phyloP scores from a whole-genome alignment of 2,329 filamentous ascomycete species.

The Pseudomassariella vexata region DNA sequence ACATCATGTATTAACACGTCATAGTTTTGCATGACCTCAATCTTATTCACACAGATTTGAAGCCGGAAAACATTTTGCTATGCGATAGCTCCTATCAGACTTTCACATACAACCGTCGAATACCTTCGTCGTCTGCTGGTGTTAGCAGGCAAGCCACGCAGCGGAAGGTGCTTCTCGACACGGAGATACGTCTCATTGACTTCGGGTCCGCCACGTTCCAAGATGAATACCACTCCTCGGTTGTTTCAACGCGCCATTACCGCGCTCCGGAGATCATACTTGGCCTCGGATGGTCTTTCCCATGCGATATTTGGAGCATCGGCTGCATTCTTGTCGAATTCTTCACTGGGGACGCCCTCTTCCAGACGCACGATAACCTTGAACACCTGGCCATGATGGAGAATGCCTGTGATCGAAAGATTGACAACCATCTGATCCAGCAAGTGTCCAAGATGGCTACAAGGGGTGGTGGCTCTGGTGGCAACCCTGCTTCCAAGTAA shows the following conservation, averaged over 20 bases:
- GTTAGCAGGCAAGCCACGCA: slow-evolving; percentile 57
- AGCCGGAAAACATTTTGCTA: slow-evolving; percentile 65
- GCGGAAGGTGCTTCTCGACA: slow-evolving; percentile 59
- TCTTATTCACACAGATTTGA: slow-evolving; percentile 83
- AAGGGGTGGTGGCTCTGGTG: slow-evolving; percentile 48
- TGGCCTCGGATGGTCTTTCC: slow-evolving; percentile 65
- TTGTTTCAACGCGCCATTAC: slow-evolving; percentile 66
- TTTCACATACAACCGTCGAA: slow-evolving; percentile 65
- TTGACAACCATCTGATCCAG: slow-evolving; percentile 54
- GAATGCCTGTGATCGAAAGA: slow-evolving; percentile 53
- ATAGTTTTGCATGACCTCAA: slow-evolving; percentile 92
- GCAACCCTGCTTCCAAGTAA: slow-evolving; percentile 61
- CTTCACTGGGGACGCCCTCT: slow-evolving; percentile 65
- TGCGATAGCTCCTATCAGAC: slow-evolving; percentile 62
- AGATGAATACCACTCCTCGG: slow-evolving; percentile 67
- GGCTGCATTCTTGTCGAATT: slow-evolving; percentile 69
- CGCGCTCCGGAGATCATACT: slow-evolving; percentile 66
- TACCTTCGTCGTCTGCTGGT: slow-evolving; percentile 60
- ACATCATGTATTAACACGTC: slow-evolving; percentile 17
- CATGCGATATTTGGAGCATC: slow-evolving; percentile 70
- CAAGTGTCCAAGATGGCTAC: slow-evolving; percentile 51
- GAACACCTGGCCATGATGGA: slow-evolving; percentile 76
- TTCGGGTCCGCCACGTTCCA: slow-evolving; percentile 69
- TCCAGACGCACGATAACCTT: slow-evolving; percentile 68
- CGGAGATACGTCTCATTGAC: slow-evolving; percentile 65